Evolutionary conservation across 108 stramenopile genomes (phyloP), one percentile per base, ranked within the genome.

Genomic region (Pseudonitzschia delicatissima): DNA sequence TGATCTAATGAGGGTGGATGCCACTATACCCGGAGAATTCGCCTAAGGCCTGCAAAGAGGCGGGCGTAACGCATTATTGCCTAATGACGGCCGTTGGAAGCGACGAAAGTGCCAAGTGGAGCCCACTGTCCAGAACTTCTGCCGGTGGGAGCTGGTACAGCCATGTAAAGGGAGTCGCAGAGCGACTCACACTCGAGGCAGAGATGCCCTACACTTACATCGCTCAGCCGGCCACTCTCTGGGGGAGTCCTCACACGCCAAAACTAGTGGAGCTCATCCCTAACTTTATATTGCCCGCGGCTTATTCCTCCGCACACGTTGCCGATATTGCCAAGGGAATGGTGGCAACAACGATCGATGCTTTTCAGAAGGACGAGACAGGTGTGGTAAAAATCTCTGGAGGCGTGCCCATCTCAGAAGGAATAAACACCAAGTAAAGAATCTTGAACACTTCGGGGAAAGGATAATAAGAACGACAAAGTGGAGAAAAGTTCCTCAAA

Each of bases 21-120:
- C 48, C n/a, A 49, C 48, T 6, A 49, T 49, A 49, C 48, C 48
- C 7, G 48, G 48, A 6, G 21, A 49, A 49, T 49, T 49, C n/a
- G 48, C 48, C 9, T 0, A 21, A 49, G 48, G n/a, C 40, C 48
- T 49, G 48, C 18, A 49, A 49, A 17, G 18, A 49, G 7, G 48
- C 48, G 7, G 48, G 48, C n/a, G 48, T 49, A 17, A 49, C 20
- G 17, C 48, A 49, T 49, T 49, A 49, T 20, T 49, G 48, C 21
- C 9, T 49, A 0, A 49, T 49, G 48, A 49, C 48, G 21, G 48
- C 48, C 7, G 21, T 23, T 0, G 48, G 48, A 21, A 23, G 20
- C 0, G 48, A 49, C 21, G 21, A 21, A 49, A 49, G n/a, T 49
- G 0, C 48, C 1, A 21, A 7, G 0, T 49, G 48, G 48, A 49